Evolutionary conservation across 768 basidiomycete genomes (phyloP).

Genomic region (Lactarius hengduanensis): DNA sequence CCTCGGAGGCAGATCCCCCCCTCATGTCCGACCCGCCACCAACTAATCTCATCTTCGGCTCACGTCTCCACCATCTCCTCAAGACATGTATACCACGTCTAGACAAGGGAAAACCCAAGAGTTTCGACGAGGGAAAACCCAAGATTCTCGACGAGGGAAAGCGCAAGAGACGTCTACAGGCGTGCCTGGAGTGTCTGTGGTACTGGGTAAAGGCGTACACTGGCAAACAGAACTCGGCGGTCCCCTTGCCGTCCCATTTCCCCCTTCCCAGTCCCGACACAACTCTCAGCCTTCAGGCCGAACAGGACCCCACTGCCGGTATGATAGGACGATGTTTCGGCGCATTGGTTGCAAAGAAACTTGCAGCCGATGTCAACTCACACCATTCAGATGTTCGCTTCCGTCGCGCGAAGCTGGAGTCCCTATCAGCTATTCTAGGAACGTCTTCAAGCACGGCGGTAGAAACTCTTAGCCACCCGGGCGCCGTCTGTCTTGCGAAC

Average conservation of each 20-base stretch:
- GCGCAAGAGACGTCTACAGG: neutral
- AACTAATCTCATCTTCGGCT: neutral
- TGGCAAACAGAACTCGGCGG: neutral
- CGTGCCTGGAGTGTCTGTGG: neutral
- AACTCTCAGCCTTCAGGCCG: neutral
- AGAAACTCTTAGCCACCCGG: neutral
- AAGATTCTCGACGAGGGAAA: neutral
- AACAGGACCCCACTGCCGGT: neutral
- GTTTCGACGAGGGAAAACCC: too few relatives aligned
- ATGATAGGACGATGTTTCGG: neutral
- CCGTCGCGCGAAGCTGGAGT: neutral
- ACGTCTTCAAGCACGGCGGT: neutral
- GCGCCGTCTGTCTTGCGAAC: neutral
- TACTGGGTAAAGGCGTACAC: neutral
- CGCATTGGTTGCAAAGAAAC: neutral
- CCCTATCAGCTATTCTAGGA: neutral
- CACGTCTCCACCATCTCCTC: neutral
- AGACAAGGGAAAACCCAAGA: too few relatives aligned
- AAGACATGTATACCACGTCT: neutral
- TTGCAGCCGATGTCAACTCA: neutral
- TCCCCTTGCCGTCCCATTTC: neutral
- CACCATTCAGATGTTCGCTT: too few relatives aligned
- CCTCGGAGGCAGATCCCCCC: neutral
- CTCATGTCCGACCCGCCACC: neutral
- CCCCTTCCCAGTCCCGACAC: neutral